Conservation (phyloP, 345 rosid genomes). For the Rhodamnia rubescens region DNA sequence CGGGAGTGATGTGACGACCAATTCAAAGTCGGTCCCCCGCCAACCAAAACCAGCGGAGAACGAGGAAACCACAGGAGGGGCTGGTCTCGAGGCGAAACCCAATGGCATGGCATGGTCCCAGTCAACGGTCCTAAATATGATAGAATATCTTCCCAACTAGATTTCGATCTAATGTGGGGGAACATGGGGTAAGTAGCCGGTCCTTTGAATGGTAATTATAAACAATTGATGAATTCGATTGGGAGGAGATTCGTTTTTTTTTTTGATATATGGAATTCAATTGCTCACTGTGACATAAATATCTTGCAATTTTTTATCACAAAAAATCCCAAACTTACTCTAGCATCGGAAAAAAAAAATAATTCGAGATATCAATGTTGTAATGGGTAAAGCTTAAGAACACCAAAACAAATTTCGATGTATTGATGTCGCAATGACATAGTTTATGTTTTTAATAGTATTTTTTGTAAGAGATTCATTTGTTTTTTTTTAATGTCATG, state of each 20-base stretch:
- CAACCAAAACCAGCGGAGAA: neutral
- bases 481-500: too few relatives aligned
- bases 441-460: too few relatives aligned
- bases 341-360: neutral
- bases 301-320: accelerated
- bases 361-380: accelerated
- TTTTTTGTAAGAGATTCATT: too few relatives aligned
- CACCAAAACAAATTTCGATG: neutral
- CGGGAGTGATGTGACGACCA: neutral
- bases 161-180: neutral
- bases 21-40: neutral
- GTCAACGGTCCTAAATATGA: neutral
- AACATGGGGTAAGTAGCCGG: neutral
- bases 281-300: neutral
- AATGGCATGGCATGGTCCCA: neutral
- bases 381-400: neutral
- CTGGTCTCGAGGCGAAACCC: neutral
- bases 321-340: too few relatives aligned
- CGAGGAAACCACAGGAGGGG: neutral
- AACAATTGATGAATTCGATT: neutral
- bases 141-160: neutral
- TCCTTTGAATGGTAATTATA: neutral
- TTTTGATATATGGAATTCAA: neutral
- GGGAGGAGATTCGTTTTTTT: neutral
- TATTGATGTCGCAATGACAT: too few relatives aligned